phyloP scores from a whole-genome alignment of 2,329 filamentous ascomycete genomes.

The Penicillium concentricum region DNA sequence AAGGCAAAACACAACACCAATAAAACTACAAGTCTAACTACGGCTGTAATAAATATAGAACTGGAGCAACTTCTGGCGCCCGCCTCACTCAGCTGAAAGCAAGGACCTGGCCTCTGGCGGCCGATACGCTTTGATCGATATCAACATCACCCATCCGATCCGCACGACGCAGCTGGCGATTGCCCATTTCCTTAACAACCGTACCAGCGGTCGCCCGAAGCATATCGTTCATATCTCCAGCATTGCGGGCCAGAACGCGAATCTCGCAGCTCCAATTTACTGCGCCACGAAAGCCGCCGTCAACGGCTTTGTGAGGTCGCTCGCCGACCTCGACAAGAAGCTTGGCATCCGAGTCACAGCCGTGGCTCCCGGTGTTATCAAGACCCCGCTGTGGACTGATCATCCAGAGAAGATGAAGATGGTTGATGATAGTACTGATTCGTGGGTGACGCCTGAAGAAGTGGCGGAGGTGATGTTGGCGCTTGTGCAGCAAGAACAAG shows the following conservation, averaged over 20 bases:
- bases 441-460: constrained; percentile 61
- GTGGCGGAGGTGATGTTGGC: constrained; percentile 60
- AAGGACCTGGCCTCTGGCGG: constrained; percentile 41
- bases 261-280: constrained; percentile 47
- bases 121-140: constrained; percentile 49
- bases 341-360: constrained; percentile 59
- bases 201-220: constrained; percentile 35
- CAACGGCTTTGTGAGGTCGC: constrained; percentile 49
- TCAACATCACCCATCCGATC: constrained; percentile 55
- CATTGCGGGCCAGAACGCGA: constrained; percentile 45
- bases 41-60: constrained; percentile 28
- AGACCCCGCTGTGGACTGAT: constrained; percentile 62
- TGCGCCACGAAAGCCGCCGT: constrained; percentile 51
- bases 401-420: constrained; percentile 59
- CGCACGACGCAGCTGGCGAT: constrained; percentile 53
- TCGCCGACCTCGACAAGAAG: constrained; percentile 49
- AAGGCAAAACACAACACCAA: constrained; percentile 6
- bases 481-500: constrained; percentile 51
- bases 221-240: constrained; percentile 51
- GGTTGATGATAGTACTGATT: constrained; percentile 49
- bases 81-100: constrained; percentile 42
- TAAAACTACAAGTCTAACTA: background rate
- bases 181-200: constrained; percentile 45
- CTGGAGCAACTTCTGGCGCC: constrained; percentile 53
- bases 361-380: constrained; percentile 61